Evolutionary conservation across 2,329 filamentous ascomycete species (phyloP), one percentile per base, ranked within the genome.

Genomic region (Hymenoscyphus repandus): DNA sequence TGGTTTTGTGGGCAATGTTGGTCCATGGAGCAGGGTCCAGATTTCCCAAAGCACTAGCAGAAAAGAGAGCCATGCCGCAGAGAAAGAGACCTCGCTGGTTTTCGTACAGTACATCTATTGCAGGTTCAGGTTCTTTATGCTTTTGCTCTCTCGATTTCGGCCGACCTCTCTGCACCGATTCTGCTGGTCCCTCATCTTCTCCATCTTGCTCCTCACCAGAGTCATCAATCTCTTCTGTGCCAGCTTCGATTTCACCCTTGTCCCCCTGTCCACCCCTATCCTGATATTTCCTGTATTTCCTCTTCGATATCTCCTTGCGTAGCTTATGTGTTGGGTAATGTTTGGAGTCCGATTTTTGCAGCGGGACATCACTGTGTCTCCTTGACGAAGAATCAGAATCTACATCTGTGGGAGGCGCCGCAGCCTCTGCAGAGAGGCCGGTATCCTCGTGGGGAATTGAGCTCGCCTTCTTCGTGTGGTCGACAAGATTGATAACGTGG

Each of bases 11-110:
- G 20, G 73, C 78, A 17, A 71, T 71, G 59, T 90, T 96, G 45
- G 91, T 89, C 93, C 93, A 99, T 0, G 90, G 76, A 6, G 86
- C 70, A 0, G 91, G 90, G 64, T 99, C 93, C 44, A 95, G 79
- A 54, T 88, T 86, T 33, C 95, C 83, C 1, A 99, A 77, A 1
- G 91, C 92, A 56, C 85, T 86, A 6, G 83, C 79, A 1, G 91
- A 95, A 73, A 96, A 99, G n/a, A 95, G 77, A 0, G 91, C 85
- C 11, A 90, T 79, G 27, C 93, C 92, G 62, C 92, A 97, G 55
- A 95, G 75, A 64, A 96, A 95, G 36, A 82, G 84, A 10, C 93
- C 93, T 51, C 93, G 81, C 71, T 99, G 88, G 64, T 99, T 99
- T 68, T 99, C 93, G 69, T 95, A 97, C 0, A 99, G 75, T 5